Base-by-base conservation (phyloP, 768 basidiomycete genomes). In the Tricholoma furcatifolium region DNA sequence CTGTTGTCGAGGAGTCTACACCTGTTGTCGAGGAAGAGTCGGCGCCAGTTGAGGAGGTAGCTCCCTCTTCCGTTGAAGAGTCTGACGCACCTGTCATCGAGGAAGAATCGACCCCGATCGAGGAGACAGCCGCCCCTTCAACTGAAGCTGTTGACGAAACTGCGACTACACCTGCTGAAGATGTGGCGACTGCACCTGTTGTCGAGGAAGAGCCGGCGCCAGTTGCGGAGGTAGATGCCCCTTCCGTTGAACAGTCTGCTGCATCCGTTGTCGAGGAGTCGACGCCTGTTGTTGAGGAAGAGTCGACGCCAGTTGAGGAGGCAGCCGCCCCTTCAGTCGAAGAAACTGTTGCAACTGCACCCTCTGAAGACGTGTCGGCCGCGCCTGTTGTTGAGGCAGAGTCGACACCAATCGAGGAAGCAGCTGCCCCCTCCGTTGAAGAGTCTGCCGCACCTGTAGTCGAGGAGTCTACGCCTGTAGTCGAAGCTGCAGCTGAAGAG, bases 251-350 rank as follows among this genome's bases (percentile, higher is more conserved):
- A 27, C 4, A 27, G 27, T 7, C 27, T 4, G 27, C 27, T n/a
- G n/a, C n/a, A n/a, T n/a, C 36, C 18, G 62, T 53, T n/a, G 44
- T 50, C 15, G 57, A 56, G 21, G 55, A 49, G 15, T 51, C 51
- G 12, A 18, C 21, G 44, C 32, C 24, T n/a, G 31, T 34, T 43
- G 45, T 48, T 27, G 27, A 27, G 27, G 27, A 27, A 27, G 27
- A 27, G 27, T 3, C 3, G 27, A 27, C 27, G 27, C 27, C 27
- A 27, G 27, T 27, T 7, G 21, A 24, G 2, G 40, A 39, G 30
- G 40, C 14, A n/a, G 12, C n/a, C 8, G 15, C 38, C 32, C 50
- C 10, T 18, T 12, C 21, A 14, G 17, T 40, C 11, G 48, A 50
- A 20, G 42, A 40, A 47, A 20, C 18, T 7, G 23, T 20, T 30